phyloP scores from a whole-genome alignment of 2,329 filamentous ascomycete species.

The Dendrostoma leiphaemia region DNA sequence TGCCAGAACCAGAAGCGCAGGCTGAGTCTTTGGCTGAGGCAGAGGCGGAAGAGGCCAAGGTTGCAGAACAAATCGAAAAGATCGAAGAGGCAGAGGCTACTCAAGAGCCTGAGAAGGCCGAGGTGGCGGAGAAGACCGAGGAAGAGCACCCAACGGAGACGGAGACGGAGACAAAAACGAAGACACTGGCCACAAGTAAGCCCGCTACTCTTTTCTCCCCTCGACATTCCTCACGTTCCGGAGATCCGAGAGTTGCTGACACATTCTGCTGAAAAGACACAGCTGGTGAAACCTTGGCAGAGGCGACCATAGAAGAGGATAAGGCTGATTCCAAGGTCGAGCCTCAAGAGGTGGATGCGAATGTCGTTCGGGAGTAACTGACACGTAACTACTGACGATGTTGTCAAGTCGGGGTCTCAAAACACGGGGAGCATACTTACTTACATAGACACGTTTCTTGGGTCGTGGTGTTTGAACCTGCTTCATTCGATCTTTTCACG shows the following conservation, averaged over 20 bases:
- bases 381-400: background rate
- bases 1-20: slow-evolving; percentile 12
- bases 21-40: background rate
- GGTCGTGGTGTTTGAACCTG: slow-evolving; percentile 2
- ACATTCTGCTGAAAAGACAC: slow-evolving; percentile 28
- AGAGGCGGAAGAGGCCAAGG: background rate
- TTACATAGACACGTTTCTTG: background rate
- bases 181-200: slow-evolving; percentile 21
- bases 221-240: slow-evolving; percentile 29
- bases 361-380: slow-evolving; percentile 14
- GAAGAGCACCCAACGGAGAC: slow-evolving; percentile 7
- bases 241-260: slow-evolving; percentile 30
- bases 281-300: slow-evolving; percentile 43
- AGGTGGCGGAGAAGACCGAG: slow-evolving; percentile 14
- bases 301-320: slow-evolving; percentile 35
- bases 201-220: too few species aligned
- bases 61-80: slow-evolving; percentile 5
- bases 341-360: slow-evolving; percentile 31
- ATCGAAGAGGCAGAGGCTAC: slow-evolving; percentile 20
- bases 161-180: slow-evolving; percentile 11
- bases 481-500: background rate
- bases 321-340: slow-evolving; percentile 31
- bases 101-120: slow-evolving; percentile 14
- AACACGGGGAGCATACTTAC: background rate
- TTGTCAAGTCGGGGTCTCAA: background rate